Evolutionary conservation across 129 eudicot species (phyloP), one percentile per base, ranked within the genome.

Genomic region (Artemisia tridentata): DNA sequence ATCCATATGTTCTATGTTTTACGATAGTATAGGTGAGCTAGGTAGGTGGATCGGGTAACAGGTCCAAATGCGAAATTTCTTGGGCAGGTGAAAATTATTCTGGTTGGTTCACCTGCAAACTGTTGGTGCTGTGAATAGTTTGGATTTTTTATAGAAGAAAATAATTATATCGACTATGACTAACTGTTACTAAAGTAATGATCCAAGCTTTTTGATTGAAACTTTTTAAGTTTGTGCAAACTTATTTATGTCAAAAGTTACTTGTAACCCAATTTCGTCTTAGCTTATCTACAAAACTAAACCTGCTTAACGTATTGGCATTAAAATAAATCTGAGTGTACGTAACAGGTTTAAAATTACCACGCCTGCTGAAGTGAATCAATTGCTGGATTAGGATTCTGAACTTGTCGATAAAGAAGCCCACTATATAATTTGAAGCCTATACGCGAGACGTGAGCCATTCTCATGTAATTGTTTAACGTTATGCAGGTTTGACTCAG

Each of bases 401-500:
- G 63, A 10, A 57, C 63, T 19, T 57, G n/a, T 57, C 21, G 25
- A 57, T 29, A n/a, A 18, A 29, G 21, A 13, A 56, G 23, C 29
- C 29, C 23, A 56, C 62, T 8, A 19, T 10, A 17, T 31, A 56
- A 56, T 14, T 34, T 34, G 15, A 34, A 55, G 29, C 51, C 17
- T 71, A 43, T 65, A 41, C 19, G 67, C 34, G 14, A 74, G 61
- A 74, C 51, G 38, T 31, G 49, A 60, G 74, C 56, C 61, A 43
- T 61, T 73, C 74, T 57, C 67, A 55, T 21, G 67, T 67, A 21
- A 38, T 34, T 46, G 11, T 66, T 60, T 53, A 67, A 20, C 23
- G 63, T 61, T 81, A 55, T 70, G 82, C 90, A 92, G 98, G 85
- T 89, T 87, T 75, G 98, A 85, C 76, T 86, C 98, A 84, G 98